Percentiles rank a stretch among this genome's conserved stretches.
Evolutionary conservation across 176 grass and related monocot genomes (phyloP).

Genomic region (Tillandsia leiboldiana): DNA sequence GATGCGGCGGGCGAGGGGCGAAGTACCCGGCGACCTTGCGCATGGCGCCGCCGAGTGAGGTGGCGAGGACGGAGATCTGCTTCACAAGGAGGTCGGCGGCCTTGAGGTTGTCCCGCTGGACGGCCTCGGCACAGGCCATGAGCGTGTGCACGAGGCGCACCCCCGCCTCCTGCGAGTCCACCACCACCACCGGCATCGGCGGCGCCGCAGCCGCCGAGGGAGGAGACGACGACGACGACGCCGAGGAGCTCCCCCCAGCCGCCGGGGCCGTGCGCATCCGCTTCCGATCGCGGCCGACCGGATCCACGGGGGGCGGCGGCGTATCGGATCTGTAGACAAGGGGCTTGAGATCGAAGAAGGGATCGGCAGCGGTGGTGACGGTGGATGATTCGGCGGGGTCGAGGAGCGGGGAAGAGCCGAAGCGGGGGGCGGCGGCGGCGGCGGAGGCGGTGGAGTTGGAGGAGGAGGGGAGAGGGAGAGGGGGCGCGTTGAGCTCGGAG

Average conservation of each 20-base stretch:
- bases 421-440: conserved; percentile 8
- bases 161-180: conserved; percentile 75
- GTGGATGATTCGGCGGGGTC: conserved; percentile 33
- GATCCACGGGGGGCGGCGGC: conserved; percentile 31
- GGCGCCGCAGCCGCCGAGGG: conserved; percentile 18
- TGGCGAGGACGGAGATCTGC: conserved; percentile 69
- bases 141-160: conserved; percentile 81
- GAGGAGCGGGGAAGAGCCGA: conserved; percentile 34
- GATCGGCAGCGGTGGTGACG: conserved; percentile 31
- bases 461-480: conserved; percentile 42
- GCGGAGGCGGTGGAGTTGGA: background rate
- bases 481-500: conserved; percentile 69
- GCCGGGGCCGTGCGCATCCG: conserved; percentile 77
- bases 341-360: background rate
- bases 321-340: conserved; percentile 8
- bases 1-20: conserved; percentile 63
- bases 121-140: conserved; percentile 76
- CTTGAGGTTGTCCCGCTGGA: conserved; percentile 77
- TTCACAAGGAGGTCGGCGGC: conserved; percentile 68
- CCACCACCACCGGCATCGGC: conserved; percentile 51
- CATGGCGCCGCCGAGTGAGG: conserved; percentile 84
- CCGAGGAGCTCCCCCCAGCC: conserved; percentile 43
- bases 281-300: conserved; percentile 43
- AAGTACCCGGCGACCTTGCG: conserved; percentile 92
- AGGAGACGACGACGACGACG: conserved; percentile 52